Conservation (phyloP, 2,329 filamentous ascomycete species). For the Myriosclerotinia duriaeana region DNA sequence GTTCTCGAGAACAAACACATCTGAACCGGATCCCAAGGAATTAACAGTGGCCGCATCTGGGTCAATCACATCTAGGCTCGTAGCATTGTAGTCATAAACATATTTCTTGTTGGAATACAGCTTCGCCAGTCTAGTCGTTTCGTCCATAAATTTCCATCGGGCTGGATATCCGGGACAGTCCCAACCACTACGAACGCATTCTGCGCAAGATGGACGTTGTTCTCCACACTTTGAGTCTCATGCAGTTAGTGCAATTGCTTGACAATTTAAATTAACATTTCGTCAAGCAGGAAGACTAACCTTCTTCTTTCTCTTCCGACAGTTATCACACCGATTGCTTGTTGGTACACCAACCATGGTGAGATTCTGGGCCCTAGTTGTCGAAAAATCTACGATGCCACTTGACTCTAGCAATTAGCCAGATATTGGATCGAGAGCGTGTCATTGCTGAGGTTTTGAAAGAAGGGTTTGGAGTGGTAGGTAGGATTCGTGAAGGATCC, state of each 20-base stretch:
- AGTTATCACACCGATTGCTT: slow-evolving; percentile 29
- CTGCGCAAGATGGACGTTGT: slow-evolving; percentile 27
- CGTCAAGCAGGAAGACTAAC: slow-evolving; percentile 6
- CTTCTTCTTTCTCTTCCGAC: slow-evolving; percentile 31
- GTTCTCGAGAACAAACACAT: neutral
- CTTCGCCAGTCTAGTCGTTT: slow-evolving; percentile 21
- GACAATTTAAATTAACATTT: neutral
- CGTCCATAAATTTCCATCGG: slow-evolving; percentile 29
- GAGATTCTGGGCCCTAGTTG: neutral
- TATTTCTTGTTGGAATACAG: slow-evolving; percentile 23
- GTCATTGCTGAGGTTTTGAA: neutral
- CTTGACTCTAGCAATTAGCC: neutral
- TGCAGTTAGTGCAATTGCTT: neutral
- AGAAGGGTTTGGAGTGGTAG: neutral
- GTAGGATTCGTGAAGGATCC: neutral
- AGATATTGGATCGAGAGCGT: too few species aligned
- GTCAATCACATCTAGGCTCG: neutral
- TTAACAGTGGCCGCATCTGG: neutral
- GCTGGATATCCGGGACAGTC: slow-evolving; percentile 26
- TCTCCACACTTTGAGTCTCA: slow-evolving; percentile 27
- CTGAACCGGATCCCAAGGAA: too few species aligned
- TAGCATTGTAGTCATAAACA: slow-evolving; percentile 20
- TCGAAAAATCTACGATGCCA: too few species aligned
- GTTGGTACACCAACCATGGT: slow-evolving; percentile 28
- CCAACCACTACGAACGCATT: slow-evolving; percentile 29